Conservation (phyloP, 352 stramenopile species). For the Phytophthora hybrid region DNA sequence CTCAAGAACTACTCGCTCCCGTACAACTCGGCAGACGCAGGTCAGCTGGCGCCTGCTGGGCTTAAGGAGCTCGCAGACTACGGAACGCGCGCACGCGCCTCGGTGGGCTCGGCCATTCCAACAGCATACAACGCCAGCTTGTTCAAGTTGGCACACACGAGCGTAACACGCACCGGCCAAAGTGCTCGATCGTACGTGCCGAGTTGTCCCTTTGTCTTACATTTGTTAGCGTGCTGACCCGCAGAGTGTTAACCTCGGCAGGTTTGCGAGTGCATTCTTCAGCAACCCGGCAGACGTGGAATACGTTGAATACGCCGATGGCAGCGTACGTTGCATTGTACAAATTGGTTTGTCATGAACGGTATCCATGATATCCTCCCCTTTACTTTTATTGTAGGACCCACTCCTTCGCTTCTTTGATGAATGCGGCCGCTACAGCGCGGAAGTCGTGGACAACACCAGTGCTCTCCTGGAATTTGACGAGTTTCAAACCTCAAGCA, state of each 20-base stretch:
- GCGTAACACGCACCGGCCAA: slow-evolving; percentile 54
- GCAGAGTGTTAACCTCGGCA: slow-evolving; percentile 14
- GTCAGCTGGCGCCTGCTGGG: slow-evolving; percentile 45
- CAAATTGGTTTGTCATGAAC: background rate
- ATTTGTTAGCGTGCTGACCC: background rate
- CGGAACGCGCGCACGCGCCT: slow-evolving; percentile 43
- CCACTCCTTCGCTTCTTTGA: slow-evolving; percentile 77
- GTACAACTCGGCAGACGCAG: slow-evolving; percentile 59
- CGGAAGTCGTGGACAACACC: slow-evolving; percentile 58
- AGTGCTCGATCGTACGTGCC: slow-evolving; percentile 58
- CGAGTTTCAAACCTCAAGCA: slow-evolving; percentile 43
- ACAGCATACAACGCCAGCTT: slow-evolving; percentile 42
- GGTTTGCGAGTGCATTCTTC: slow-evolving; percentile 72
- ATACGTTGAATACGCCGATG: slow-evolving; percentile 58
- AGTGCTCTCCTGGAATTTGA: slow-evolving; percentile 47
- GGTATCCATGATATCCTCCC: background rate
- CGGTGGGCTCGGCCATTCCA: slow-evolving; percentile 16
- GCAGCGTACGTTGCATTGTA: slow-evolving; percentile 31
- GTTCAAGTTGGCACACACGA: slow-evolving; percentile 68
- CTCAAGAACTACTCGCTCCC: slow-evolving; percentile 66
- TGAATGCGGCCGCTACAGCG: slow-evolving; percentile 61
- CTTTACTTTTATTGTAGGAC: slow-evolving; percentile 40
- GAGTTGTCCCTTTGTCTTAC: background rate
- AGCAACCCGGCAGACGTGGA: slow-evolving; percentile 60
- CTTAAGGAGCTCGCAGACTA: slow-evolving; percentile 45